Base-by-base conservation (phyloP, 768 basidiomycete species). In the Galerina sulciceps region DNA sequence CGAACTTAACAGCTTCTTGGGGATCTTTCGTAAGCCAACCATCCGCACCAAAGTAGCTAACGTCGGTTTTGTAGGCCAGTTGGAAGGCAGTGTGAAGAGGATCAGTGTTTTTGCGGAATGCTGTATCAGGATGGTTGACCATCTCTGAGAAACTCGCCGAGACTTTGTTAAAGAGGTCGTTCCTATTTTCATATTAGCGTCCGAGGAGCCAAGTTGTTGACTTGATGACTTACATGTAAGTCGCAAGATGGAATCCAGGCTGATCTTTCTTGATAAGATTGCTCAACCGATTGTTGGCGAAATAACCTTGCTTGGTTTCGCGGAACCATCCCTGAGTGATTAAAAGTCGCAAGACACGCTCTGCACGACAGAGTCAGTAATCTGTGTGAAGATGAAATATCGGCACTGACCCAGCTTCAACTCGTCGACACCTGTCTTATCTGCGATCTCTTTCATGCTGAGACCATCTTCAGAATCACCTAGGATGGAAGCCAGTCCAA, bases 41-140 rank as follows among this genome's bases (percentile, higher is more conserved):
- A 55, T 67, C 68, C 20, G 70, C 71, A 20, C 72, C 73, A 46
- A 77, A 76, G 66, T 70, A 73, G n/a, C 70, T 57, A 10, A 74
- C 63, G 44, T 75, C 67, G 1, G 76, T 75, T 36, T 76, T 73
- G 47, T 73, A 71, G 5, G 75, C 67, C 14, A 77, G 64, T 58
- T 77, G 76, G 64, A 76, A 77, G 6, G 75, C 73, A 10, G 74
- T 76, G 50, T 78, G 75, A 51, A 71, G 64, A 2, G 73, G 74
- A 53, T 72, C 71, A 14, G 60, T 71, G 23, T 68, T 75, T 58
- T 71, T 72, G 53, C 67, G 67, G 69, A 72, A 75, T 61, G 71
- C 71, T 11, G 65, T 53, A 41, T 75, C 71, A 10, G 69, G 68
- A 58, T 75, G 69, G 47, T 75, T 76, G 59, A 76, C 63, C 70